A percentile compares a stretch with the other conserved stretches of the same genome.
phyloP scores from a whole-genome alignment of 306 rosid species.

The Astragalus glycyphyllos region DNA sequence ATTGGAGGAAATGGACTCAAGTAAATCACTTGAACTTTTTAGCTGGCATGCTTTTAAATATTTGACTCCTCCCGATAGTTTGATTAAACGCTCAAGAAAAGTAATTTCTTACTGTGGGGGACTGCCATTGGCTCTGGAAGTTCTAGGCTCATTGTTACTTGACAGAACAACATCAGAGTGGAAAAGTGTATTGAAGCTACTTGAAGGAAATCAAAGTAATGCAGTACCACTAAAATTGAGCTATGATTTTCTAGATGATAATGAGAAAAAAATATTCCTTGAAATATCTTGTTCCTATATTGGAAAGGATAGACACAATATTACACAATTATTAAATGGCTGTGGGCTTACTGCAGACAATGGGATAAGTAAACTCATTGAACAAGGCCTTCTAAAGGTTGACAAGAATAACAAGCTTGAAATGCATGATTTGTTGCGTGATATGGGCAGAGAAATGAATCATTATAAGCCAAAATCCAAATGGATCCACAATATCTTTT shows the following conservation, averaged over 20 bases:
- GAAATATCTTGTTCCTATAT: conserved; percentile 17
- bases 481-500: conserved; percentile 6
- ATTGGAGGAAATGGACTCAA: conserved; percentile 14
- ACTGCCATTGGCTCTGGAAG: conserved; percentile 14
- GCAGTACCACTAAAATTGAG: not conserved
- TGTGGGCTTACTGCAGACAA: conserved; percentile 21
- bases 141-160: not conserved
- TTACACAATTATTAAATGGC: conserved; percentile 2
- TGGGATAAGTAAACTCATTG: conserved; percentile 15
- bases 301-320: conserved; percentile 19
- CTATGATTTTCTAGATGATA: conserved; percentile 18
- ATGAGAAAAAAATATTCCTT: not conserved
- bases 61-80: not conserved
- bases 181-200: not conserved
- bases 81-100: not conserved
- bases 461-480: not conserved
- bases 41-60: not conserved
- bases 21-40: not conserved
- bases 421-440: conserved; percentile 16
- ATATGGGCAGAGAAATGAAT: conserved; percentile 8
- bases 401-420: conserved; percentile 23
- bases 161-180: not conserved
- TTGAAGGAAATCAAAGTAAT: conserved; percentile 1
- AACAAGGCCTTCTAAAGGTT: not conserved
- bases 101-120: conserved; percentile 14